Base-by-base conservation (phyloP, 176 grass and related monocot genomes). In the Alopecurus myosuroides region DNA sequence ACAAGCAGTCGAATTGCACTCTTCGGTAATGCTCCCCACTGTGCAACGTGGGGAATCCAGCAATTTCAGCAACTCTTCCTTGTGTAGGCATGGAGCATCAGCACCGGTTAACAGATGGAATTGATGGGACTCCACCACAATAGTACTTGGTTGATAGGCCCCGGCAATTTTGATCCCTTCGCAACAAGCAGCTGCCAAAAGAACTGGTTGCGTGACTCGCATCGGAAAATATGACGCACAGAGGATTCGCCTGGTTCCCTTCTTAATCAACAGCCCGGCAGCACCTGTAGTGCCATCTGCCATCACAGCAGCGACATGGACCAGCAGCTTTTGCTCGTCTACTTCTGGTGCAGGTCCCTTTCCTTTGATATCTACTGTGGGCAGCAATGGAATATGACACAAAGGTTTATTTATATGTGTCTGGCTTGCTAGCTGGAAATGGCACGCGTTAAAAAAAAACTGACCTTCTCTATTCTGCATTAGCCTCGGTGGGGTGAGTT, bases 101-200 rank as follows among this genome's bases (percentile, higher is more conserved):
- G 36, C 36, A 41, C 23, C 9, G 5, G 11, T 1, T 78, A 20
- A 19, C 18, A 80, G 60, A n/a, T 15, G 28, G 58, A 65, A 80
- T n/a, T 65, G 18, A 80, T 80, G 77, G 60, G 77, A 80, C 28
- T 80, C 58, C 58, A 80, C 28, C 19, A 80, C 26, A 65, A 65
- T 31, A 15, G 6, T 9, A 49, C 28, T 46, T 65, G 77, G 77
- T 65, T 65, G 60, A 80, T 80, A 80, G 41, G 61, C 18, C 77
- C 5, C 58, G 15, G 60, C 77, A 65, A 80, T 46, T 65, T 80
- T 65, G 77, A 80, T 49, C 77, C 40, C 77, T 80, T 80, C 77
- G 49, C 58, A 80, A 65, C 77, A 80, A 80, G 58, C 77, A 34
- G 77, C 77, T 80, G 77, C 77, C 4, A 65, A 34, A 80, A 80